Evolutionary conservation across 306 rosid genomes (phyloP), one percentile per base, ranked within the genome.

Genomic region (Vigna angularis): DNA sequence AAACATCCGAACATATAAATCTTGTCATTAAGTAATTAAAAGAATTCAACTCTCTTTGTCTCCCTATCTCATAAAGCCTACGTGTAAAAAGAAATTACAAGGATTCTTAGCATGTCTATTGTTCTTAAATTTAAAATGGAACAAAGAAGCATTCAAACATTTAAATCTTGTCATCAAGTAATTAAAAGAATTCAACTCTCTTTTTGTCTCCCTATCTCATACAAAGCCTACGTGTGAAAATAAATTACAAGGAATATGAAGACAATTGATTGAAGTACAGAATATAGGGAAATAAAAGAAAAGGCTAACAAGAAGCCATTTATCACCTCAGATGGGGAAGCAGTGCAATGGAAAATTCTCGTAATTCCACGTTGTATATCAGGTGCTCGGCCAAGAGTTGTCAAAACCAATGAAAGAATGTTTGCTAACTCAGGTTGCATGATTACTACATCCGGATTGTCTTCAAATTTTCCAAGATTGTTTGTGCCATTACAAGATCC

Each of bases 281-380:
- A 44, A 75, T 66, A 44, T 8, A 61, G 77, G 68, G 55, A 76
- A 42, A 81, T 69, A 63, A 17, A 81, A 28, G 26, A 34, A 42
- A 15, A 20, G 56, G 51, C 30, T 76, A 75, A 73, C 47, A 81
- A 78, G 66, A 82, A 83, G 16, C 56, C 73, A 52, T 70, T 70
- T 8, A 59, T 85, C 73, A 95, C 98, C 98, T 91, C 98, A 55
- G 93, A 81, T 32, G 98, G 96, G 66, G 92, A 79, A 71, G 96
- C 96, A 68, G 96, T 92, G 77, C 79, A 75, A 81, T 92, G 98
- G 79, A 89, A 92, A 80, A 90, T 91, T 86, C 98, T 88, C 24
- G 98, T 91, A 81, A 95, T 88, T 50, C 98, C 98, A 30, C 96
- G 98, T 81, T 95, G 98, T 80, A 92, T 80, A 80, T 95, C 98